Percentiles rank a stretch among this genome's conserved stretches.
phyloP scores from a whole-genome alignment of 2,329 filamentous ascomycete species.

The Phaeosphaeriaceae sp. region DNA sequence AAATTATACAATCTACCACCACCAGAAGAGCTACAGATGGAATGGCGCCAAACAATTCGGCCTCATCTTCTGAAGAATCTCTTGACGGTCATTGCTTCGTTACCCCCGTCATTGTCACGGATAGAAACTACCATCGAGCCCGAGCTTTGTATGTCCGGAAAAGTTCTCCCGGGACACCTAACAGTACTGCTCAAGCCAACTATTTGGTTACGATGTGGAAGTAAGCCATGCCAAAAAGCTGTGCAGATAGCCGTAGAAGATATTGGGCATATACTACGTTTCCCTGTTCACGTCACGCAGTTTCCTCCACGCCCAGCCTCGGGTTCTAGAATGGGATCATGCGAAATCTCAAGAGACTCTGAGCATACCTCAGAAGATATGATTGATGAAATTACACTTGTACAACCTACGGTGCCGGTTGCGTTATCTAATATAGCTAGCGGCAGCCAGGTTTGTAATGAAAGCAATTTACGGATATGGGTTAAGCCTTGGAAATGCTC shows the following conservation, averaged over 20 bases:
- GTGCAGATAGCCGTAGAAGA: conserved; percentile 5
- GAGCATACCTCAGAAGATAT: not conserved
- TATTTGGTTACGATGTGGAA: conserved; percentile 15
- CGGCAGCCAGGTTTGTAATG: not conserved
- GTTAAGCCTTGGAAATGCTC: not conserved
- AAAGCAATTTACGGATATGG: not conserved
- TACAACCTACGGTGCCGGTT: not conserved
- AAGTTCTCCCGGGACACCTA: not conserved
- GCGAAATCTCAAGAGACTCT: not conserved
- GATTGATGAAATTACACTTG: not conserved
- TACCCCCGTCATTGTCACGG: not conserved
- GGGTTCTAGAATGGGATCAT: not conserved
- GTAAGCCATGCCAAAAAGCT: not conserved
- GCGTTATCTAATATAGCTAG: not conserved
- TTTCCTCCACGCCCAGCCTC: conserved; percentile 6
- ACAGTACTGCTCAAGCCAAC: conserved; percentile 5
- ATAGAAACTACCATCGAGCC: conserved; percentile 6
- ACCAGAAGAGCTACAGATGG: not conserved
- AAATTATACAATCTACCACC: conserved; percentile 6
- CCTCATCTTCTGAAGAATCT: not conserved
- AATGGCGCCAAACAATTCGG: conserved; percentile 1
- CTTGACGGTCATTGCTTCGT: not conserved
- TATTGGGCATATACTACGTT: conserved; percentile 1
- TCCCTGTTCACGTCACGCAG: conserved; percentile 6
- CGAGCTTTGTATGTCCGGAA: conserved; percentile 12